Evolutionary conservation across 2,329 filamentous ascomycete species (phyloP), one percentile per base, ranked within the genome.

Genomic region (Exutisphaerella laricina): DNA sequence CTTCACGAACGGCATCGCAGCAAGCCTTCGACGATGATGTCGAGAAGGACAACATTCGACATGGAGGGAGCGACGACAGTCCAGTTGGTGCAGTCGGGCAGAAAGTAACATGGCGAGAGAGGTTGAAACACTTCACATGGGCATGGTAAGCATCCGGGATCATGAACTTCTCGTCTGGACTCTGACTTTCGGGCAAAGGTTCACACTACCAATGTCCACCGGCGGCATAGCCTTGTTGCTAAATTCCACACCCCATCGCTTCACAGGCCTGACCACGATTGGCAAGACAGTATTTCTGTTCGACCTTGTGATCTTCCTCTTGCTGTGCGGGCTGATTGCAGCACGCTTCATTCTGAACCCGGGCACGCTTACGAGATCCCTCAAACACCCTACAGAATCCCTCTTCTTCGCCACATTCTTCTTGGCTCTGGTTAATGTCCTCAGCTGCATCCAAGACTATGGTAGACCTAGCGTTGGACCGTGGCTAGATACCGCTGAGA

Each of bases 381-480:
- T 76, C 16, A 67, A 63, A 0, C 71, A 73, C 45, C 72, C 73
- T 4, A 66, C 66, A n/a, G 75, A 78, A 56, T 68, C 68, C 1
- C 64, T 74, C 5, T 74, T 73, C 56, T 58, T 74, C 13, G 65
- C 66, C 2, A 68, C 69, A 4, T 64, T 72, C 54, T 71, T 54
- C 61, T 38, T 57, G 8, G 45, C 49, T 3, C 14, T 54, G 4
- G 46, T 51, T 8, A 18, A 81, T 1, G 71, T 88, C 43, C 76
- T 88, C 48, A 78, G 77, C 4, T 75, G 78, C 40, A 78, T 81
- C 0, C 75, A 85, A 37, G 69, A 71, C 4, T 88, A 86, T 58
- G 80, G 76, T 20, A 76, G 82, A 16, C 73, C 77, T 0, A 62
- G 70, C 1, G 65, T 73, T 10, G 74, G 76, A 1, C 52, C 65